Evolutionary conservation across 2,329 filamentous ascomycete genomes (phyloP).

Genomic region (Phoma sp.): DNA sequence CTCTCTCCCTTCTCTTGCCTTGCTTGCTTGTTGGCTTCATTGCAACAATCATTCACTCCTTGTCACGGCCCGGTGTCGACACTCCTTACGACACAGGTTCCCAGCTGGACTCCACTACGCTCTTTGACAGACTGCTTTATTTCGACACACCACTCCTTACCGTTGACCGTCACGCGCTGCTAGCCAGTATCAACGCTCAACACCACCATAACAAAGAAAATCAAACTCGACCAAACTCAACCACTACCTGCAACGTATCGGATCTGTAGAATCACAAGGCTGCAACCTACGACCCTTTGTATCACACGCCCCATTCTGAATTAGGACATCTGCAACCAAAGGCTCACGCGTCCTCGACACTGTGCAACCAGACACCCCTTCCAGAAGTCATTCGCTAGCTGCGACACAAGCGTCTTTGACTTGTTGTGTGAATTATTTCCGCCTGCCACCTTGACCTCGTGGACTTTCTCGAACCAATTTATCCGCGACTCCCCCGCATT

Average conservation of each 20-base stretch:
- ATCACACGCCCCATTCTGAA: slow-evolving; percentile 39
- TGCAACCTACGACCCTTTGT: slow-evolving; percentile 29
- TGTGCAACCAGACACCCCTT: slow-evolving; percentile 32
- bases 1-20: slow-evolving; percentile 36
- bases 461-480: slow-evolving; percentile 38
- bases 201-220: slow-evolving; percentile 24
- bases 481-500: slow-evolving; percentile 47
- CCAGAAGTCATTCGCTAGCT: slow-evolving; percentile 29
- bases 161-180: slow-evolving; percentile 36
- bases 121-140: slow-evolving; percentile 49
- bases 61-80: slow-evolving; percentile 46
- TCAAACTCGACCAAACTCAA: slow-evolving; percentile 17
- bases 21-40: slow-evolving; percentile 36
- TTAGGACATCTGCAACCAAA: slow-evolving; percentile 35
- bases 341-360: slow-evolving; percentile 34
- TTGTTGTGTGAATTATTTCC: slow-evolving; percentile 27
- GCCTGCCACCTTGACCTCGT: slow-evolving; percentile 29
- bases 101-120: slow-evolving; percentile 40
- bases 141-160: slow-evolving; percentile 25
- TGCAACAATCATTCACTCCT: slow-evolving; percentile 35
- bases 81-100: slow-evolving; percentile 48
- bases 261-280: slow-evolving; percentile 19
- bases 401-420: slow-evolving; percentile 29
- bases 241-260: slow-evolving; percentile 16
- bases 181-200: slow-evolving; percentile 29